Base-by-base conservation (phyloP, 2,329 filamentous ascomycete genomes). In the Emergomyces orientalis region DNA sequence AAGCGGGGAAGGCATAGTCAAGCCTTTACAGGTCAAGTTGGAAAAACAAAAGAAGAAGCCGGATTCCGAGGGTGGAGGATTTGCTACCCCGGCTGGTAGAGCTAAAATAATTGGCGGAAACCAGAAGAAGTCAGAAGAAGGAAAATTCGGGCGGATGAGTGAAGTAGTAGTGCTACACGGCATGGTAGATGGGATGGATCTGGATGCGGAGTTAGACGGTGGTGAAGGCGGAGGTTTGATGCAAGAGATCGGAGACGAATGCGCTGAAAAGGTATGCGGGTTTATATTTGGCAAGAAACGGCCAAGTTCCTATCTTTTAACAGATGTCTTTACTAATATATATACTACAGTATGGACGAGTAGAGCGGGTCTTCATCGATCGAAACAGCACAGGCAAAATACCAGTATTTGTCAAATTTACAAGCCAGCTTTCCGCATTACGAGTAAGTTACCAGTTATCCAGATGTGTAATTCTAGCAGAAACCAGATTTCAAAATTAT, bases 241-340 rank as follows among this genome's bases (percentile, higher is more conserved):
- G 68, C 93, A 97, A 77, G 92, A 97, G 74, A 97, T 99, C 75
- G 94, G 94, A 7, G 90, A 97, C 71, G 90, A 96, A 72, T 97
- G 95, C 75, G 87, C 87, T 59, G 86, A 90, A 67, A 91, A 92
- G 81, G 84, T 87, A 71, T 41, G 27, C 14, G 43, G 22, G 37
- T 13, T 11, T 54, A 9, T 47, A 45, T 14, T 55, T 58, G 19
- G 39, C 3, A 17, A 30, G 9, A 17, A 2, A 3, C 49, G 39
- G 55, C 37, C 63, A 64, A 51, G 66, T 51, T 22, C 27, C 63
- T n/a, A 17, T 27, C 17, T 52, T 27, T 39, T 63, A 22, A 9
- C 22, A n/a, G 47, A 30, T 34, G 25, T 43, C 5, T 22, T 62
- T 19, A 34, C 60, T 63, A 65, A 63, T 58, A 61, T 27, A 61